Base-by-base conservation (phyloP, 257 asterid species). In the Nicotiana tabacum region DNA sequence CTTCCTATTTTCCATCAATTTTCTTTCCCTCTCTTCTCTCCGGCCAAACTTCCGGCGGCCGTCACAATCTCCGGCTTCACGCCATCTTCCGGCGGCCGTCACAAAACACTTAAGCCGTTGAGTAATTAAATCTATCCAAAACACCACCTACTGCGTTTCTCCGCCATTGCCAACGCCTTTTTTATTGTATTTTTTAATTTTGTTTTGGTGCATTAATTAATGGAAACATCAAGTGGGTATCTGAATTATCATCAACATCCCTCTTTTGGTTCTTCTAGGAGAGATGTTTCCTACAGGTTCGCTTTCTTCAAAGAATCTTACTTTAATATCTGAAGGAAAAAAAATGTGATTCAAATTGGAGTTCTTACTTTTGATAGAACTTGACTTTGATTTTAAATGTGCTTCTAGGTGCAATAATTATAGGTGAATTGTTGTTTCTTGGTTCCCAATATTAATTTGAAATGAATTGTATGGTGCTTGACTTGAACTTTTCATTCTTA, bases 261-360 rank as follows among this genome's bases (percentile, higher is more conserved):
- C 64, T 76, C 80, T 15, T 51, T 76, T 76, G 64, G 80, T 76
- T 76, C 64, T 51, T 76, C 80, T 51, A 27, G 80, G 16, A 51
- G 80, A 51, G 80, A 76, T 15, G 80, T 76, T 12, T 76, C 64
- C 51, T 76, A 76, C 80, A 76, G 80, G 80, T 76, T 76, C 29
- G 64, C 64, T 29, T 27, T 13, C 64, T 48, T 74, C 43, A 29
- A 74, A 48, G 62, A 74, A 16, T 74, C 43, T 74, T 48, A 74
- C 12, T 48, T 48, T 27, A 51, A 3, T 48, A 27, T 74, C 27
- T 16, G 16, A 48, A 48, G 55, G 6, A 27, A 27, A 27, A 13
- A 51, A 57, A 27, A 21, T 21, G 43, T 51, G 16, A 48, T 74
- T 46, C 13, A 39, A 43, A 70, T 43, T 43, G 13, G 11, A 21